phyloP scores from a whole-genome alignment of 2,329 filamentous ascomycete species.

The Botrytis elliptica region DNA sequence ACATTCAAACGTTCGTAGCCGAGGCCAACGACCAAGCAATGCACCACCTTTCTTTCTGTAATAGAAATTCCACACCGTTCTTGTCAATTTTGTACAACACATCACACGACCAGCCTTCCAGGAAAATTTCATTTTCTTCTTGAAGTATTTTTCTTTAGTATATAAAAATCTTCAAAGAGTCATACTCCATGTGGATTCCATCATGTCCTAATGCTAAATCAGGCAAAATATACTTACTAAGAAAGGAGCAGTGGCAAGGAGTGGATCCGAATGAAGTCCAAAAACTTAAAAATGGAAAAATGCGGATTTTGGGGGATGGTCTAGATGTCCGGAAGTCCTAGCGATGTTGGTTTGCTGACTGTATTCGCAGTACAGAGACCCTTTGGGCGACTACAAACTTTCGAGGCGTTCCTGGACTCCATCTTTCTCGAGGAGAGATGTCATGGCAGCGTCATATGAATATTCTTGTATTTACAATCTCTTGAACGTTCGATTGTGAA shows the following conservation, averaged over 20 bases:
- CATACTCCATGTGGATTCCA: slow-evolving; percentile 8
- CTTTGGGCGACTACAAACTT: not conserved
- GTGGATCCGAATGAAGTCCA: not conserved
- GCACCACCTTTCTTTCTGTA: not conserved
- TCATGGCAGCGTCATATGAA: not conserved
- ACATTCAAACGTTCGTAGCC: not conserved
- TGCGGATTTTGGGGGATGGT: slow-evolving; percentile 6
- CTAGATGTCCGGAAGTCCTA: slow-evolving; percentile 15
- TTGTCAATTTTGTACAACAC: not conserved
- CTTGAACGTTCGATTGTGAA: slow-evolving; percentile 8
- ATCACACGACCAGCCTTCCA: slow-evolving; percentile 4
- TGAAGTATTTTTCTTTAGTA: not conserved
- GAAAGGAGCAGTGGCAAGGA: not conserved
- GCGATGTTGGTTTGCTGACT: not conserved
- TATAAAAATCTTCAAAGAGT: slow-evolving; percentile 14
- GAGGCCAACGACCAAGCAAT: not conserved
- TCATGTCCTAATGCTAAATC: not conserved
- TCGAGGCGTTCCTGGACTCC: slow-evolving; percentile 6
- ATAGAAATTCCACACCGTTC: not conserved
- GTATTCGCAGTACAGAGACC: not conserved
- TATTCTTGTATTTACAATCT: not conserved
- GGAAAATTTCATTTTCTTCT: not conserved
- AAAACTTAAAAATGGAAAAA: not conserved
- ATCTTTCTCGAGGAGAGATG: not conserved
- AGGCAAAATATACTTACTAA: not conserved